phyloP scores from a whole-genome alignment of 345 rosid species.

The Eucalyptus curtisii region DNA sequence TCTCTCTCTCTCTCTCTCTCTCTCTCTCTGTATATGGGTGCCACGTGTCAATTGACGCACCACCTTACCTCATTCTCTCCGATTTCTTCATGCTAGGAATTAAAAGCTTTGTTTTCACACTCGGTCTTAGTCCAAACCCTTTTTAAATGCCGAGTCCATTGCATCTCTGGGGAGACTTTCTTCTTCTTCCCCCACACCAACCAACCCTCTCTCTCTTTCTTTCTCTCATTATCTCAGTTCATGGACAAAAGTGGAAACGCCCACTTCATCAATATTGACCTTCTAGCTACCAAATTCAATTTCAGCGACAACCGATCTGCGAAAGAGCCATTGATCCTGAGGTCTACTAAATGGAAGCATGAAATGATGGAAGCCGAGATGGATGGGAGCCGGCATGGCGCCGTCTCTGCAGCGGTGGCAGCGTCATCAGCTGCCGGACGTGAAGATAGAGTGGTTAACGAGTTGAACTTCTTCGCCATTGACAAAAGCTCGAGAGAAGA shows the following conservation, averaged over 20 bases:
- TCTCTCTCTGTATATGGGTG: not conserved
- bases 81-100: not conserved
- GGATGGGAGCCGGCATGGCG: not conserved
- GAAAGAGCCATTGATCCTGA: not conserved
- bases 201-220: not conserved
- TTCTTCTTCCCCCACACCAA: not conserved
- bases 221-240: not conserved
- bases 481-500: not conserved
- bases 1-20: too few relatives aligned
- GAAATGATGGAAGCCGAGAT: not conserved
- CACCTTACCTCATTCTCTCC: not conserved
- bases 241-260: not conserved
- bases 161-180: not conserved
- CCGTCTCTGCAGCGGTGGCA: not conserved
- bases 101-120: not conserved
- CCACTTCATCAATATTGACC: not conserved
- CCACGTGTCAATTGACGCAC: not conserved
- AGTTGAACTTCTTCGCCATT: not conserved
- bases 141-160: not conserved
- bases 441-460: not conserved
- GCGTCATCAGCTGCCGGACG: not conserved
- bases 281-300: not conserved
- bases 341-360: not conserved
- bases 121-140: not conserved
- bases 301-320: not conserved